Evolutionary conservation across 2,329 filamentous ascomycete species (phyloP), one percentile per base, ranked within the genome.

Genomic region (Sporothrix brasiliensis): DNA sequence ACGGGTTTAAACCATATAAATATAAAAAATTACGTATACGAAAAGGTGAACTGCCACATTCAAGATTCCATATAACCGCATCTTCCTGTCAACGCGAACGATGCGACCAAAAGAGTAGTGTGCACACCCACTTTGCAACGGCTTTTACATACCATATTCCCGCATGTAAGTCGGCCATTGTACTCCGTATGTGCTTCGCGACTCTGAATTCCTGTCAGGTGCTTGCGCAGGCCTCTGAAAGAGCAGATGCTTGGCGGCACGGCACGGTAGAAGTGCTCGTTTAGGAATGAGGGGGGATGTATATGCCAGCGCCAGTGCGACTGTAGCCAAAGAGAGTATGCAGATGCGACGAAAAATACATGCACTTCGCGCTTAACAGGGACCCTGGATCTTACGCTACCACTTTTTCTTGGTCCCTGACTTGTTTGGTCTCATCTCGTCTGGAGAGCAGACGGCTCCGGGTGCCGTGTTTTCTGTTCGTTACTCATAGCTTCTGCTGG

Each of bases 241-340:
- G 34, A 44, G 19, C 2, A 16, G 39, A 19, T 41, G 34, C 19
- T 9, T 4, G 16, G 44, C 56, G 68, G 68, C 44, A 63, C 56
- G 67, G 67, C 67, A 69, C 44, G 67, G 67, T 39, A 61, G 67
- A 69, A 69, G 53, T 50, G 44, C 21, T 19, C 24, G 39, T 68
- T 39, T 68, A 19, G 60, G 34, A 52, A 52, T 34, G 63, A 52
- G 27, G 47, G 27, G 47, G 61, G 63, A 50, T 41, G 11, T 21
- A 27, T 5, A 10, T 27, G n/a, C 39, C 21, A 27, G 41, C 19
- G 60, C 41, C 13, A 63, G 30, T 4, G 49, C 6, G 4, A 10
- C 2, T 21, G 5, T 53, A 13, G 24, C 34, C 30, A 39, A 58
- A 34, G 14, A 27, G 27, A 30, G 27, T 30, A 30, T 30, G 4